Percentiles rank a stretch among this genome's conserved stretches.
These are phyloP conservation scores for Ascochyta viciae-villosae DNA, from an alignment of 2,329 filamentous ascomycete species.

Conservation along the genomic window DNA sequence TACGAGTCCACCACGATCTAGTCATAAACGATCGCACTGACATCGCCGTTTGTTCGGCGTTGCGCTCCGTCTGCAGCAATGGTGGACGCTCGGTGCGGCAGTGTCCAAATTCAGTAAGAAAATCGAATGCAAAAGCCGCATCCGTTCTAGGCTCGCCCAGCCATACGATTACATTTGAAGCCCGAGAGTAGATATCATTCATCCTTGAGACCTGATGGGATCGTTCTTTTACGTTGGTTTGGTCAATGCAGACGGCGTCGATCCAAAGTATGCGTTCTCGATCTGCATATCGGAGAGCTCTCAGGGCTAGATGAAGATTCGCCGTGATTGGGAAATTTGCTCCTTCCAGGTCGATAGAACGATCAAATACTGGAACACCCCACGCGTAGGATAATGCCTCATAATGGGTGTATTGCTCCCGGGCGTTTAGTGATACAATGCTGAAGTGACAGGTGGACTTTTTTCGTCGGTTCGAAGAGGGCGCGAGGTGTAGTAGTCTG, in stretches of 20 bases:
- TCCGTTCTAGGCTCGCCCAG: conserved; percentile 9
- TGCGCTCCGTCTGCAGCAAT: background rate
- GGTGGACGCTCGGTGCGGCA: background rate
- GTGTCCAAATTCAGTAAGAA: conserved; percentile 4
- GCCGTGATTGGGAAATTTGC: background rate
- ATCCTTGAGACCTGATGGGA: conserved; percentile 12
- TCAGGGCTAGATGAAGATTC: conserved; percentile 13
- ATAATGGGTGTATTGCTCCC: background rate
- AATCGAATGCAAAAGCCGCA: conserved; percentile 5
- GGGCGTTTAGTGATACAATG: background rate
- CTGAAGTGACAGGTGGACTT: background rate
- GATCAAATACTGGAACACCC: background rate
- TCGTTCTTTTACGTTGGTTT: conserved; percentile 11
- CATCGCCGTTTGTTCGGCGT: conserved; percentile 4
- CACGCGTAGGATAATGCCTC: conserved; percentile 14
- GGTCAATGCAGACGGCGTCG: conserved; percentile 21
- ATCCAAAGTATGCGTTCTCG: conserved; percentile 17
- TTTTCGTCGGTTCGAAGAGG: conserved; percentile 1
- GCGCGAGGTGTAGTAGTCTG: conserved; percentile 4
- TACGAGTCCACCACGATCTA: conserved; percentile 11
- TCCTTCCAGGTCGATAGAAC: background rate
- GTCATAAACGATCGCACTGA: conserved; percentile 6
- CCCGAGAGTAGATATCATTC: conserved; percentile 12
- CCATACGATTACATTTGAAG: conserved; percentile 9
- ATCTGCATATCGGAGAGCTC: conserved; percentile 5